Percentiles rank a stretch among this genome's conserved stretches.
These are phyloP conservation scores for Aspergillus kassunensis DNA, from an alignment of 495 filamentous ascomycete genomes.

Conservation along the genomic window DNA sequence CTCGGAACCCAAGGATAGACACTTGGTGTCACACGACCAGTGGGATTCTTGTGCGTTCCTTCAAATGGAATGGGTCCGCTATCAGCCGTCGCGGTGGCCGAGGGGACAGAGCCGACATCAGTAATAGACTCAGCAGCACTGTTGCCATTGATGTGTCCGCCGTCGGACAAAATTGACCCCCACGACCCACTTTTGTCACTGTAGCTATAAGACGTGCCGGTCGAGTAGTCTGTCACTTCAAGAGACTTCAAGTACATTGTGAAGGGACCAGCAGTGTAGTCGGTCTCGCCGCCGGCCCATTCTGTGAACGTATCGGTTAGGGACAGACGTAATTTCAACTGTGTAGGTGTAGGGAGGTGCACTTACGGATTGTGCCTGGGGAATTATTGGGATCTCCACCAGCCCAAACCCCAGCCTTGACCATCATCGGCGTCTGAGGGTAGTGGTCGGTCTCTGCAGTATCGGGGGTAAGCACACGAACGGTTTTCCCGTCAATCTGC, in stretches of 20 bases:
- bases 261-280: conserved; percentile 77
- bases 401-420: conserved; percentile 82
- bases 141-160: conserved; percentile 60
- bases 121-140: conserved; percentile 34
- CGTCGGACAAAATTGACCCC: conserved; percentile 73
- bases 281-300: conserved; percentile 81
- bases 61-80: conserved; percentile 58
- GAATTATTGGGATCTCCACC: conserved; percentile 68
- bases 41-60: conserved; percentile 57
- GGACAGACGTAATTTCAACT: background rate
- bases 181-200: conserved; percentile 70
- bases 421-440: conserved; percentile 82
- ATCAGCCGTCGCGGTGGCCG: conserved; percentile 51
- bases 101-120: conserved; percentile 40
- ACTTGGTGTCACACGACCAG: conserved; percentile 47
- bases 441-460: conserved; percentile 65
- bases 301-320: conserved; percentile 36
- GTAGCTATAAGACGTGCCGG: conserved; percentile 78
- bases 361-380: conserved; percentile 62
- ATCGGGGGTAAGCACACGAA: conserved; percentile 63
- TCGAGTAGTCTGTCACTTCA: conserved; percentile 83
- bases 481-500: conserved; percentile 64
- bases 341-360: background rate
- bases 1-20: conserved; percentile 60
- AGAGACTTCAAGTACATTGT: conserved; percentile 78